phyloP scores from a whole-genome alignment of 345 rosid species.

The Reutealis trisperma region DNA sequence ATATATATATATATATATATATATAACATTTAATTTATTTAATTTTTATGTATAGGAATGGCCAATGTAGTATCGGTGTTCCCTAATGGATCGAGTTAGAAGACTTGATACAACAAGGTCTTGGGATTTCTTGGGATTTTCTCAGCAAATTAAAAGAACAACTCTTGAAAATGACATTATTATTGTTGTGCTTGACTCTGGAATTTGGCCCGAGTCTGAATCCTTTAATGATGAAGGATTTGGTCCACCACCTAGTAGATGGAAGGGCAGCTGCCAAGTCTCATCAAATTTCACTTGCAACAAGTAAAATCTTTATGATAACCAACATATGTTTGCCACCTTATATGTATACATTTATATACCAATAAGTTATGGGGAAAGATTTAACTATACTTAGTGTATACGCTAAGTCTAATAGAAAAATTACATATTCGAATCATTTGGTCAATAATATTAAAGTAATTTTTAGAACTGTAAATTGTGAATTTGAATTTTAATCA shows the following conservation, averaged over 20 bases:
- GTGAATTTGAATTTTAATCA: too few relatives aligned
- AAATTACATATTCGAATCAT: too few relatives aligned
- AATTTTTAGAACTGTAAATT: too few relatives aligned
- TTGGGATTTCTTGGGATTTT: slow-evolving; percentile 18
- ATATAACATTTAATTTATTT: too few relatives aligned
- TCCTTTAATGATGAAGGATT: slow-evolving; percentile 12
- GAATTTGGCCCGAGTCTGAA: slow-evolving; percentile 18
- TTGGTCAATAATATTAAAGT: too few relatives aligned
- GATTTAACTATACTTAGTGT: too few relatives aligned
- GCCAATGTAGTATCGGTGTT: slow-evolving; percentile 16
- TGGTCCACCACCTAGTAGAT: slow-evolving; percentile 13
- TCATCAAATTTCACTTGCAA: slow-evolving; percentile 13
- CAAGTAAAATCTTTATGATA: neutral
- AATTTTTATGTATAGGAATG: neutral
- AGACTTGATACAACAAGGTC: slow-evolving; percentile 17
- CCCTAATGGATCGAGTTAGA: neutral
- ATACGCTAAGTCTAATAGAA: too few relatives aligned
- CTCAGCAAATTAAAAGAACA: neutral
- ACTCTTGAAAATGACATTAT: neutral
- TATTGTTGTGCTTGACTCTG: slow-evolving; percentile 14
- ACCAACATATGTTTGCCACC: neutral
- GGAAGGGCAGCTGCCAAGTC: slow-evolving; percentile 15
- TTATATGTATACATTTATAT: neutral
- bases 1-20: too few relatives aligned
- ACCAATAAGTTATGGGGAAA: too few relatives aligned